Base-by-base conservation (phyloP, 257 asterid genomes). In the Solanum paucissectum region DNA sequence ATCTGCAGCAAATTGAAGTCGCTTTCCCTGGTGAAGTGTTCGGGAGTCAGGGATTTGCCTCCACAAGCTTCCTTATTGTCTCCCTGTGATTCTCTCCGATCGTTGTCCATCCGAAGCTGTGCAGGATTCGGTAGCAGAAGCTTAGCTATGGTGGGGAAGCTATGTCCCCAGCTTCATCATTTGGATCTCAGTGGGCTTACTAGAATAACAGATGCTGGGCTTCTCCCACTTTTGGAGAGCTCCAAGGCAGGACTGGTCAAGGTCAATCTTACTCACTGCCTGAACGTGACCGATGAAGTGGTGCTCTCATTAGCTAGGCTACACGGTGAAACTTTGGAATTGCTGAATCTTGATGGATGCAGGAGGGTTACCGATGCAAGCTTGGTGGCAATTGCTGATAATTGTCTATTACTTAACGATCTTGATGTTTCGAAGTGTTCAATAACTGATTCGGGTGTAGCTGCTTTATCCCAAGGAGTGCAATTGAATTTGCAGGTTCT, bases 331-430 rank as follows among this genome's bases (percentile, higher is more conserved):
- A 91, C 94, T 1, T 94, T 97, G n/a, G 95, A 94, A 79, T 12
- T 93, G 82, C 89, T 97, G 32, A 94, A 95, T 90, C 95, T 97
- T 36, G 97, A 94, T 10, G 98, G 98, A 12, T 97, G 99, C 91
- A 91, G 85, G 85, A 94, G 87, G 89, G 91, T 97, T 34, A 92
- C 96, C 0, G 98, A 97, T 90, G 93, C 91, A 14, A 91, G 98
- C 73, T 89, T 97, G 89, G 91, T 71, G 12, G 94, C 96, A 18
- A 91, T 97, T 68, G 95, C 98, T 0, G 91, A 89, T 14, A 91
- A 85, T 88, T 95, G 98, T 88, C 89, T 93, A 6, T 87, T 92
- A 82, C 98, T 97, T 58, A 92, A 88, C 9, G 99, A 97, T 84
- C 98, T 97, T 6, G 98, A 93, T 87, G 90, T 97, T 69, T 95